These are phyloP conservation scores for Aspergillus sergii DNA, from an alignment of 2,329 filamentous ascomycete genomes.

Conservation along the genomic window DNA sequence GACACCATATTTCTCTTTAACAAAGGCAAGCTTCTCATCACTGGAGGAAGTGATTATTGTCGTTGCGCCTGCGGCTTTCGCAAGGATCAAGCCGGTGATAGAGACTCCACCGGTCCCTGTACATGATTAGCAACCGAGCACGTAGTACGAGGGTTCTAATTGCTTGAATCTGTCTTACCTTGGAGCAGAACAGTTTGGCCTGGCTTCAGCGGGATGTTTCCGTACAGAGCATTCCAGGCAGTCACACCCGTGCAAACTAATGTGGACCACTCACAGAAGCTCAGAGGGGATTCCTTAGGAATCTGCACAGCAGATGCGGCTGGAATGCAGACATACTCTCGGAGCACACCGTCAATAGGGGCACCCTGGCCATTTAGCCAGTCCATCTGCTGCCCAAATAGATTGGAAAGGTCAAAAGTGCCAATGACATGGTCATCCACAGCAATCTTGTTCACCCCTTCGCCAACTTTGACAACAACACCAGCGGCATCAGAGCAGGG, in stretches of 20 bases:
- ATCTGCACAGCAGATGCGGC: conserved; percentile 37
- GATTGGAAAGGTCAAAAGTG: conserved; percentile 13
- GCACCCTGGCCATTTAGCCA: conserved; percentile 29
- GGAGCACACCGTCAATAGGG: conserved; percentile 37
- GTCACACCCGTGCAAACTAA: conserved; percentile 44
- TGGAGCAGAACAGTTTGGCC: conserved; percentile 18
- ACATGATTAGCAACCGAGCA: conserved; percentile 15
- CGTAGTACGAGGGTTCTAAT: not conserved
- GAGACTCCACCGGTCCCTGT: conserved; percentile 48
- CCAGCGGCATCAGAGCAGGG: conserved; percentile 46
- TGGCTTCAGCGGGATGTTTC: conserved; percentile 26
- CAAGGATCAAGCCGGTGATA: conserved; percentile 41
- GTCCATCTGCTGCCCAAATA: conserved; percentile 13
- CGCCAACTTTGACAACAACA: conserved; percentile 49
- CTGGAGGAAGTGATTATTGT: conserved; percentile 51
- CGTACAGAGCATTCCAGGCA: conserved; percentile 48
- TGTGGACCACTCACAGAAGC: conserved; percentile 35
- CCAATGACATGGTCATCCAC: conserved; percentile 53
- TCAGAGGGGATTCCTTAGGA: conserved; percentile 29
- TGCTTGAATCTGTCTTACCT: conserved; percentile 22
- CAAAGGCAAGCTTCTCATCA: conserved; percentile 31
- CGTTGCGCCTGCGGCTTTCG: conserved; percentile 48
- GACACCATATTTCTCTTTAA: conserved; percentile 42
- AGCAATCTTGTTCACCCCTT: conserved; percentile 54
- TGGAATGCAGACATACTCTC: conserved; percentile 41